Evolutionary conservation across 2,329 filamentous ascomycete genomes (phyloP), one percentile per base, ranked within the genome.

Genomic region (Trichoderma atroviride): DNA sequence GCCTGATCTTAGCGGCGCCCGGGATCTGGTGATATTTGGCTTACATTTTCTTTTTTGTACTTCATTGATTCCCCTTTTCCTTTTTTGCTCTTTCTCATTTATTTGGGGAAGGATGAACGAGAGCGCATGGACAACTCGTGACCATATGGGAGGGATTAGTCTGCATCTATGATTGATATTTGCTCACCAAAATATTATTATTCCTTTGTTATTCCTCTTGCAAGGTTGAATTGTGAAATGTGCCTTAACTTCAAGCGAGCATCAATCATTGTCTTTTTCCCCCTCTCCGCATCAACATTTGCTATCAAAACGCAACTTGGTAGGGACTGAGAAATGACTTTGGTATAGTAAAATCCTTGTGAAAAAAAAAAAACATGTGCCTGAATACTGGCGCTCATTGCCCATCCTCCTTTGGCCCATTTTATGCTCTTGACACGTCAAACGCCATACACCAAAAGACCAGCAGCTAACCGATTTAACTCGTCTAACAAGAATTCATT

Each of bases 1-100:
- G 75, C 64, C 70, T 68, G 71, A 65, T 56, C 55, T 62, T 40
- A 62, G 69, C 56, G 69, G 66, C 69, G 66, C 69, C 57, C 16
- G 33, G 69, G 69, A 61, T 61, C 58, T 62, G 52, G 55, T 68
- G 55, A 40, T 16, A 69, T 70, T 63, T 47, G 10, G n/a, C 22
- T 70, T 40, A 27, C 22, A 43, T 33, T 68, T 40, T n/a, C 40
- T 9, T n/a, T 29, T 66, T 11, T 33, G 5, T 22, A 11, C 33
- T 29, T 19, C 5, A 19, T 27, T 47, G 35, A 33, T 35, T 24
- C 37, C n/a, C 37, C 14, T 61, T 61, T 55, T 7, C 35, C 13
- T 69, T 57, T n/a, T 19, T 55, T 31, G 5, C 29, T 31, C 37
- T 22, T 29, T 13, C 24, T 37, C 1, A n/a, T 2, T 27, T 5